Base-by-base conservation (phyloP, 371 early-diverging fungal genomes). In the Amoeboradix gromovi region DNA sequence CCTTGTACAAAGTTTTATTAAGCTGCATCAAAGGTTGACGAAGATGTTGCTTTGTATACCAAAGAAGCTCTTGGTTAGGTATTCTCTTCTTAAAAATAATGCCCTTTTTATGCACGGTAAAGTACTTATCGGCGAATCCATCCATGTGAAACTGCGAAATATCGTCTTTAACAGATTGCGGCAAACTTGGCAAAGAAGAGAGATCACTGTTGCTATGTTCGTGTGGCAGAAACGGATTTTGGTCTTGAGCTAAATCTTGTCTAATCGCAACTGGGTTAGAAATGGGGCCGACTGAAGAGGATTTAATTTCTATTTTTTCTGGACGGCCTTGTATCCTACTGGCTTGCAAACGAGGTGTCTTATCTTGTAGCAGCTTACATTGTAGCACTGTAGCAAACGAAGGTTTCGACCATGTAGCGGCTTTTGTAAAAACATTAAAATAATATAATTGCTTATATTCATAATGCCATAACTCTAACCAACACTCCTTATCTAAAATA, bases 41-140 rank as follows among this genome's bases (percentile, higher is more conserved):
- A 31, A 94, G 71, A 0, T 30, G 67, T 66, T 1, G 30, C 29
- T 85, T 88, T 74, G 84, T 84, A 80, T 83, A 89, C 66, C 80
- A 80, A 17, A 92, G 73, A 87, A 92, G 84, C 73, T 92, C 85
- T 66, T 87, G 86, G 71, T 91, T 76, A 0, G 94, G 90, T 0
- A 94, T 88, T 72, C 79, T 85, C 66, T 86, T 83, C 72, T 89
- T 77, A 70, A 94, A 86, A 22, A 89, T 74, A 30, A 69, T 69
- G 0, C 94, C 93, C 66, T 84, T 81, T 75, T 88, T 88, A 71
- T 91, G 93, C 1, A 86, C 86, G 0, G 88, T 77, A 78, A 95
- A 95, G 75, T 90, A 89, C 72, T 87, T 87, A 75, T 84, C 78
- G 1, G 94, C 94, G 80, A 88, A 94, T 0, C 91, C 89, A 31